These are phyloP conservation scores for Podospora conica DNA, from an alignment of 495 filamentous ascomycete genomes.

Conservation along the genomic window DNA sequence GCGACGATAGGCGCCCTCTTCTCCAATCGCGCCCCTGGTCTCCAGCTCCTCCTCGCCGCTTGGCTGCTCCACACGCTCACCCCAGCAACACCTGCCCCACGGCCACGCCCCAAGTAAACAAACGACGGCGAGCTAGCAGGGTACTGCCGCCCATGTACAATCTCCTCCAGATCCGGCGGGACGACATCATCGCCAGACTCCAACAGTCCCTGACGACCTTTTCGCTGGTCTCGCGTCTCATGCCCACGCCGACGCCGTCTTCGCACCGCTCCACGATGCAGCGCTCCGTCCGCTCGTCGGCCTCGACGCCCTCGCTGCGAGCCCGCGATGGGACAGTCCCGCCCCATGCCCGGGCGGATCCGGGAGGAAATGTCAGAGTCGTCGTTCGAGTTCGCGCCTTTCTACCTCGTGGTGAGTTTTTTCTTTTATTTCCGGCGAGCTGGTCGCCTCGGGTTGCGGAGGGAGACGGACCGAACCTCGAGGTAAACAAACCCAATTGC, in stretches of 20 bases:
- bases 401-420: constrained; percentile 68
- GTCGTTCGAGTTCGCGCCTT: constrained; percentile 90
- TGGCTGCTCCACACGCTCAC: constrained; percentile 9
- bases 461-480: neutral
- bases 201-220: constrained; percentile 41
- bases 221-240: constrained; percentile 38
- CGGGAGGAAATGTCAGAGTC: constrained; percentile 85
- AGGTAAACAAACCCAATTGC: neutral
- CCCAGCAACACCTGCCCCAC: constrained; percentile 23
- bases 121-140: neutral
- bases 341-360: constrained; percentile 42
- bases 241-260: constrained; percentile 35
- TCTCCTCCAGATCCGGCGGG: constrained; percentile 31
- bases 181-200: constrained; percentile 35
- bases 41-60: no score
- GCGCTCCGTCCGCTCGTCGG: constrained; percentile 47
- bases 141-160: constrained; percentile 27
- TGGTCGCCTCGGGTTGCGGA: no score
- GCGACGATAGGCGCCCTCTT: neutral
- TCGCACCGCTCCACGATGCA: constrained; percentile 8
- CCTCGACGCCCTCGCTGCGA: constrained; percentile 65
- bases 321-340: constrained; percentile 59
- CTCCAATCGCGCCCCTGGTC: neutral
- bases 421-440: neutral
- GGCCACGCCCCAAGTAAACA: constrained; percentile 14